Conservation (phyloP, 2,329 filamentous ascomycete genomes). For the Conoideocrella luteorostrata region DNA sequence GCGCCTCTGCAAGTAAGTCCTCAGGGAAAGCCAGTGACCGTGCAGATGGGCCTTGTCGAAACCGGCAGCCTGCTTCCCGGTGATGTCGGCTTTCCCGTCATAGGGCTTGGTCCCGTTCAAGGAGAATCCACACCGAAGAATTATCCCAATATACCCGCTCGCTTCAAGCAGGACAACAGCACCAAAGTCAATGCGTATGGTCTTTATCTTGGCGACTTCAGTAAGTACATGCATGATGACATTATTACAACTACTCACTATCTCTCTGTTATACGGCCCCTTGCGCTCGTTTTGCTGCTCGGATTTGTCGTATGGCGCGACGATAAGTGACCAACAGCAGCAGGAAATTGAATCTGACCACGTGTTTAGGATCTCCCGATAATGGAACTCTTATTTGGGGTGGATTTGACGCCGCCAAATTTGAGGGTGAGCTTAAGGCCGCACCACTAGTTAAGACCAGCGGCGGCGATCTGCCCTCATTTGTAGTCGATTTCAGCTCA, state of each 20-base stretch:
- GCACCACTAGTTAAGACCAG: neutral
- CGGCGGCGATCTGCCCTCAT: neutral
- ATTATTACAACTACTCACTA: too few relatives aligned
- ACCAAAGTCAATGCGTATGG: conserved; percentile 2
- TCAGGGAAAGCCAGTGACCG: neutral
- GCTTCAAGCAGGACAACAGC: neutral
- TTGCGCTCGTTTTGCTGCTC: too few relatives aligned
- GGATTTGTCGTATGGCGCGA: too few relatives aligned
- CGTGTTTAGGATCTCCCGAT: neutral
- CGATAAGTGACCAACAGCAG: too few relatives aligned
- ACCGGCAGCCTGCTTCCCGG: neutral
- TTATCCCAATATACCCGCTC: neutral
- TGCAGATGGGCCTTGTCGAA: neutral
- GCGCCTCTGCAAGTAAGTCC: conserved; percentile 1
- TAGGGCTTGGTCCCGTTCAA: neutral
- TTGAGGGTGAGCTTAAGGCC: neutral
- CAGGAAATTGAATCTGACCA: neutral
- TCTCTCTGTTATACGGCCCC: neutral
- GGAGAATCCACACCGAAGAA: neutral
- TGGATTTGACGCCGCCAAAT: conserved; percentile 4
- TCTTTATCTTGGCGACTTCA: conserved; percentile 1
- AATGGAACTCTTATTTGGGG: conserved; percentile 5
- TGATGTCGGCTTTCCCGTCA: neutral
- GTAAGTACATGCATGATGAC: too few relatives aligned
- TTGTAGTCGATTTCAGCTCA: neutral